Base-by-base conservation (phyloP, 208 protist species). In the Phytomonas serpens region DNA sequence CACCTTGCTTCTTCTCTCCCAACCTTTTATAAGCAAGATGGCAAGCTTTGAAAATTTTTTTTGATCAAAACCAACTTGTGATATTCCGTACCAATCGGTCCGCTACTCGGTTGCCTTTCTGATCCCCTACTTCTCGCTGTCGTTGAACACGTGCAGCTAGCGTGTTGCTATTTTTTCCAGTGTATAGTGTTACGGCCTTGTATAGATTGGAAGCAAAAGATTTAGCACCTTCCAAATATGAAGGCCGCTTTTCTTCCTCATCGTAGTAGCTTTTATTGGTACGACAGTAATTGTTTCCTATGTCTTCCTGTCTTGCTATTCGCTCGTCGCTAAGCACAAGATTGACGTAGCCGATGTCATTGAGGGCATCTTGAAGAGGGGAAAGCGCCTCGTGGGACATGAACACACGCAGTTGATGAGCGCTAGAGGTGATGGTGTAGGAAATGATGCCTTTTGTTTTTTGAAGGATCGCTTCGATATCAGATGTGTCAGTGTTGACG, bases 391-490 rank as follows among this genome's bases (percentile, higher is more conserved):
- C 73, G 38, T 73, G 72, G 31, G 79, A 88, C 27, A 93, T 73
- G 62, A 90, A 93, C 27, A 95, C 73, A 27, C 84, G 78, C n/a
- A 85, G 71, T 63, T 90, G 88, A 40, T 83, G 75, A 23, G 71
- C 79, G 23, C 81, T 77, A 40, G 86, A 57, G 65, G 84, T 83
- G 40, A 96, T 78, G 36, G 88, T 93, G 78, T 92, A 96, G 29
- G 87, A 94, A 13, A 95, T 71, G 13, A 97, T 81, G 13, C 93
- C 93, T 13, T 82, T 80, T 13, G 88, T 90, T 4, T 75, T 85
- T 72, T 92, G 87, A 72, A 97, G 76, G 65, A 97, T 81, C 42
- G 88, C 80, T 63, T 95, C 90, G 6, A 97, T 73, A n/a, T 88
- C 79, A 13, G 82, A 73, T 14, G 74, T 78, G 62, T 84, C 86